Conservation (phyloP, 345 rosid species). For the Bretschneidera sinensis region DNA sequence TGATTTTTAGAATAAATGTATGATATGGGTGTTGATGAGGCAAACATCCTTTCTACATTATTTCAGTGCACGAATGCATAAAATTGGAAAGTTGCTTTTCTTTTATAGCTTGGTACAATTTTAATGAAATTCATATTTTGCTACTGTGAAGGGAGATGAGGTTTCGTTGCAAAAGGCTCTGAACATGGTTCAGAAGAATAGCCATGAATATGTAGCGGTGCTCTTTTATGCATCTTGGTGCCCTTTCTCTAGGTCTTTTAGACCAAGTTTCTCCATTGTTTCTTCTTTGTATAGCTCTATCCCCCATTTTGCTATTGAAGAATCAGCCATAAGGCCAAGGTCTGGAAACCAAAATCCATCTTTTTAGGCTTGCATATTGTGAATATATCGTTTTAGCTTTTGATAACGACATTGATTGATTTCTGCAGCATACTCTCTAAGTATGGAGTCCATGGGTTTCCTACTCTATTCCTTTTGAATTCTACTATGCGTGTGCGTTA, state of each 20-base stretch:
- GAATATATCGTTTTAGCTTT: slow-evolving; percentile 1
- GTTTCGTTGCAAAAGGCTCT: slow-evolving; percentile 61
- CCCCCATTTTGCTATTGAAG: slow-evolving; percentile 75
- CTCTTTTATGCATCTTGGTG: slow-evolving; percentile 97
- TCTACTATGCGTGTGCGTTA: slow-evolving; percentile 65
- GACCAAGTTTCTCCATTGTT: slow-evolving; percentile 62
- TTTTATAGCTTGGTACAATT: not conserved
- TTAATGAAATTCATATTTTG: slow-evolving; percentile 12
- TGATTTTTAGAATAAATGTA: too few relatives aligned
- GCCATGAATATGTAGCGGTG: slow-evolving; percentile 62
- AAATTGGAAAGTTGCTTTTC: not conserved
- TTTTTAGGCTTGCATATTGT: not conserved
- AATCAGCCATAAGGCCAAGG: slow-evolving; percentile 87
- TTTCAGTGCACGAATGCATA: too few relatives aligned
- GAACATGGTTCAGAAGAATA: slow-evolving; percentile 56
- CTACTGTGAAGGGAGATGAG: slow-evolving; percentile 70
- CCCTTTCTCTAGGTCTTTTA: slow-evolving; percentile 77
- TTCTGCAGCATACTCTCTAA: slow-evolving; percentile 78
- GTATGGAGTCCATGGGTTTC: slow-evolving; percentile 96
- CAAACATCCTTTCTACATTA: not conserved
- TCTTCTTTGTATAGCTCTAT: slow-evolving; percentile 63
- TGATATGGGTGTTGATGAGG: too few relatives aligned
- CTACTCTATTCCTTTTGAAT: slow-evolving; percentile 76
- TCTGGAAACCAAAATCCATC: slow-evolving; percentile 23
- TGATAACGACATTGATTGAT: slow-evolving; percentile 11